phyloP scores from a whole-genome alignment of 768 basidiomycete species.

The Boletus pseudo-olivaceus region DNA sequence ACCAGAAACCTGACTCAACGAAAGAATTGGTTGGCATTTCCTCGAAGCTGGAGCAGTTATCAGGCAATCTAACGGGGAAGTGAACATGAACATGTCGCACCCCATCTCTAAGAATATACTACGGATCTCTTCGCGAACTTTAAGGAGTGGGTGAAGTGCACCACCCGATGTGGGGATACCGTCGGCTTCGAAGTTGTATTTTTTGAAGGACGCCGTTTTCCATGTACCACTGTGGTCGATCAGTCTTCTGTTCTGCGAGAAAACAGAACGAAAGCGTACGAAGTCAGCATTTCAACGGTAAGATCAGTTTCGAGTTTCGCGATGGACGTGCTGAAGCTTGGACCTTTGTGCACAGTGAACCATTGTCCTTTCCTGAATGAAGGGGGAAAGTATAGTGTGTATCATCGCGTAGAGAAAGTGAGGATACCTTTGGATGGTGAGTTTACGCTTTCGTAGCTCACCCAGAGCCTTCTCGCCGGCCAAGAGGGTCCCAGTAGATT shows the following conservation, averaged over 20 bases:
- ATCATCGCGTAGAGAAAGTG: neutral
- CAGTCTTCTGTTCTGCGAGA: neutral
- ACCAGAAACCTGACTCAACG: constrained; percentile 99
- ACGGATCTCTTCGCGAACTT: constrained; percentile 96
- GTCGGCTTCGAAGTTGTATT: constrained; percentile 98
- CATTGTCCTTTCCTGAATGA: constrained; percentile 84
- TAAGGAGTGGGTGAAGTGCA: constrained; percentile 92
- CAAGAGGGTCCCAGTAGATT: constrained; percentile 65
- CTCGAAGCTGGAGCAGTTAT: constrained; percentile 63
- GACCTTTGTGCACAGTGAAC: constrained; percentile 86
- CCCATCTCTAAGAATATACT: constrained; percentile 99
- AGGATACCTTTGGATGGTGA: constrained; percentile 73
- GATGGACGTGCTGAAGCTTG: constrained; percentile 84
- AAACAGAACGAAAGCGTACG: constrained; percentile 47
- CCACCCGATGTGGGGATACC: constrained; percentile 88
- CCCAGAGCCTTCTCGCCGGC: constrained; percentile 78
- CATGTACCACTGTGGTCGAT: constrained; percentile 70
- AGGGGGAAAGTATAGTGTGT: constrained; percentile 2
- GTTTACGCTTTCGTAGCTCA: constrained; percentile 89
- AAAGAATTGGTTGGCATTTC: constrained; percentile 98
- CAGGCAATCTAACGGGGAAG: neutral
- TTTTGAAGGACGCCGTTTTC: constrained; percentile 93
- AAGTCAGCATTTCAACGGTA: constrained; percentile 90
- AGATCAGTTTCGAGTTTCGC: constrained; percentile 95
- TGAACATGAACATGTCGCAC: constrained; percentile 41